Evolutionary conservation across 2,329 filamentous ascomycete genomes (phyloP), one percentile per base, ranked within the genome.

Genomic region (Biscogniauxia mediterranea): DNA sequence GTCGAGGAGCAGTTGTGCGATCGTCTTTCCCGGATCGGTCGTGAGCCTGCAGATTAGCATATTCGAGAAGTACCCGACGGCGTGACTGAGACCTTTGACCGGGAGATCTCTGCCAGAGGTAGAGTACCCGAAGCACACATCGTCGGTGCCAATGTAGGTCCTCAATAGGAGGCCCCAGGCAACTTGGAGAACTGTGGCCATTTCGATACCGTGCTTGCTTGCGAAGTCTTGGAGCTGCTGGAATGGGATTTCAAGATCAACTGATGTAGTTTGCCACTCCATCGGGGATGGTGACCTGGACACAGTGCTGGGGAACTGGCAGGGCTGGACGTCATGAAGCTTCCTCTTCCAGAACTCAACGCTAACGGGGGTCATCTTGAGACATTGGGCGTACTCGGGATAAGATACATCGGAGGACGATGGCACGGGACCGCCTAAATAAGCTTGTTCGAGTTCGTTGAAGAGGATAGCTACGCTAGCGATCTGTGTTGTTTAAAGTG

Each of bases 81-180:
- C 75, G 7, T 76, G 66, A 9, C 73, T 66, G 53, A 83, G 74
- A 0, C 77, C 79, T 0, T 75, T 66, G 4, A 78, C 71, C 0
- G 79, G 74, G 2, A 79, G 75, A 17, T 81, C 78, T 4, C 82
- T 75, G 0, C 80, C 81, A 0, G 74, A 70, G 2, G 79, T 77
- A 38, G 79, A 78, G 60, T 78, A 83, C 0, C 85, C 86, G 63
- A 88, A 88, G 46, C 81, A 79, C 7, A 87, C 80, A 11, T 80
- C 78, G 21, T 81, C 76, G 17, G 77, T 77, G 1, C 83, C 83
- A 2, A 83, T 79, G 64, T 85, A 87, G 1, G 79, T 77, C 1
- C 83, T 80, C 0, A 87, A 74, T 0, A 87, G 77, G 20, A 89
- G 74, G 0, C 79, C 83, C 85, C 85, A 89, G 0, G 85, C 84